A percentile compares a stretch with the other conserved stretches of the same genome.
phyloP scores from a whole-genome alignment of 176 grass and related monocot species.

The Elymus sibiricus region DNA sequence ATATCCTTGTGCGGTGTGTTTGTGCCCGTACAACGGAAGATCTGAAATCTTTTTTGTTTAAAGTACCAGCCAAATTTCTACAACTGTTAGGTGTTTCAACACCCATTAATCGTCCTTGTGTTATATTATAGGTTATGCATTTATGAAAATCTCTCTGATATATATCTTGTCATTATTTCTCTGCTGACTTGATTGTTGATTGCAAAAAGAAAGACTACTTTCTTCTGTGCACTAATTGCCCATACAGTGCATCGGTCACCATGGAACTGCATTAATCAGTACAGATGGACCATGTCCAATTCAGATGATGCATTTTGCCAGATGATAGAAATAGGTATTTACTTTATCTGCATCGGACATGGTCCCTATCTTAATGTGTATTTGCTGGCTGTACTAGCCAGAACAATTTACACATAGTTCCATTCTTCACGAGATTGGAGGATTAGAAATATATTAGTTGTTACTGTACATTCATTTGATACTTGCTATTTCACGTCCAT shows the following conservation, averaged over 20 bases:
- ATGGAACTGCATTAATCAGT: not conserved
- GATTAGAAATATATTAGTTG: not conserved
- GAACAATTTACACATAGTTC: not conserved
- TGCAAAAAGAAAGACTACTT: not conserved
- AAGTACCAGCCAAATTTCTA: not conserved
- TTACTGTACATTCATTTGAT: not conserved
- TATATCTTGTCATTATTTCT: not conserved
- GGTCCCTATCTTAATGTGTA: not conserved
- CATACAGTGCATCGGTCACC: not conserved
- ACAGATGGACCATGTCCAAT: not conserved
- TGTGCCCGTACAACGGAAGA: not conserved
- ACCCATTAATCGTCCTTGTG: not conserved
- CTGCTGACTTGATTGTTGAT: not conserved
- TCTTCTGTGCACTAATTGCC: not conserved
- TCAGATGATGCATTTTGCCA: not conserved
- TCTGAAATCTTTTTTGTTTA: not conserved
- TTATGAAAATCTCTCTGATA: not conserved
- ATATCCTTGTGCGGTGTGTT: not conserved
- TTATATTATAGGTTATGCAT: not conserved
- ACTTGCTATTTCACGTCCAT: not conserved
- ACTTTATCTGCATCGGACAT: not conserved
- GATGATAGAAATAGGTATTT: not conserved
- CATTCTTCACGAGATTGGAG: not conserved
- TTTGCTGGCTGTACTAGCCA: not conserved
- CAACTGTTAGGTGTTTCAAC: not conserved